Conservation (phyloP, 140 eudicot genomes). For the Anethum foeniculum region DNA sequence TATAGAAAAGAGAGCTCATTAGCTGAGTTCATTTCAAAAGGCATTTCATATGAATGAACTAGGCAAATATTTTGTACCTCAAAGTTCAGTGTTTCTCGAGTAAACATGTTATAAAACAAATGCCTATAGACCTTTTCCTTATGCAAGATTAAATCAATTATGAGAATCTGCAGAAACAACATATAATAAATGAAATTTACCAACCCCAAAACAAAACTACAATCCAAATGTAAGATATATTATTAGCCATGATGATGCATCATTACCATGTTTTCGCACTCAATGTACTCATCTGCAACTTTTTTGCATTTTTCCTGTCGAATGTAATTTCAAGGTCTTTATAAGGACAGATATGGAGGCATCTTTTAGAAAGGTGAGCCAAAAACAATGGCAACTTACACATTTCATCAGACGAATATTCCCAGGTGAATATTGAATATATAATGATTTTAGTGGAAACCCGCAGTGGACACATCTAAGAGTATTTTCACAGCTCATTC, state of each 20-base stretch:
- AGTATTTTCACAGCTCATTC: constrained; percentile 18
- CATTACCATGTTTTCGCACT: constrained; percentile 79
- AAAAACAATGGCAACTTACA: constrained; percentile 21
- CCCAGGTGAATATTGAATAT: constrained; percentile 86
- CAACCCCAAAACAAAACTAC: background rate
- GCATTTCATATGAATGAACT: background rate
- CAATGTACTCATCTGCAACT: constrained; percentile 93
- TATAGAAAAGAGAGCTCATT: background rate
- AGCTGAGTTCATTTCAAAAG: background rate
- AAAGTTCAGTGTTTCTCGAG: constrained; percentile 29
- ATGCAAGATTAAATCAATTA: constrained; percentile 81
- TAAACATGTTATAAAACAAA: constrained; percentile 66
- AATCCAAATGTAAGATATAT: background rate
- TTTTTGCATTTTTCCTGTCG: constrained; percentile 59
- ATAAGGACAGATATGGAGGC: background rate
- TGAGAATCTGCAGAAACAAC: constrained; percentile 39
- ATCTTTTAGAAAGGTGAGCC: background rate
- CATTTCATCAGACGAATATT: constrained; percentile 90
- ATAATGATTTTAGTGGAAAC: constrained; percentile 48
- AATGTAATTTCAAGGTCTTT: background rate
- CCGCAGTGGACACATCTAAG: constrained; percentile 72
- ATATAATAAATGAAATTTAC: background rate
- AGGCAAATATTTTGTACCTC: constrained; percentile 30
- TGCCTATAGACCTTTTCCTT: constrained; percentile 83
- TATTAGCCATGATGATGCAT: background rate